Evolutionary conservation across 805 yeast species (phyloP).

Genomic region (Metschnikowia hibisci): DNA sequence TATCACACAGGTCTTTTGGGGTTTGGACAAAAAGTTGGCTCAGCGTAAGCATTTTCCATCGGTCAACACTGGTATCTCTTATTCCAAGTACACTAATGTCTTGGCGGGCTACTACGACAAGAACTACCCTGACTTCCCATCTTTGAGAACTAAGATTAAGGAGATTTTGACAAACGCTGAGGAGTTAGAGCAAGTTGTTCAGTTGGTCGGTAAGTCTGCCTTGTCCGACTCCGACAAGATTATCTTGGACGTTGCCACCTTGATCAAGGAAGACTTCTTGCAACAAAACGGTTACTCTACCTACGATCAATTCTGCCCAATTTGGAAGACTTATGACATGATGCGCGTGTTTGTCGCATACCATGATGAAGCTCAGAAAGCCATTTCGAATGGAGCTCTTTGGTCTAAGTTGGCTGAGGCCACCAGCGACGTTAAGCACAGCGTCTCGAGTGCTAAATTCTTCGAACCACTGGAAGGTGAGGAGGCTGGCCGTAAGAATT

Average conservation of each 20-base stretch:
- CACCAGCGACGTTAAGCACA: conserved; percentile 86
- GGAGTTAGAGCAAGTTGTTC: conserved; percentile 98
- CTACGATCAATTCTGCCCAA: conserved; percentile 98
- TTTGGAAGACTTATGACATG: conserved; percentile 98
- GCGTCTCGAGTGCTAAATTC: conserved; percentile 92
- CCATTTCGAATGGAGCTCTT: conserved; percentile 86
- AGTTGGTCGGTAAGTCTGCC: conserved; percentile 97
- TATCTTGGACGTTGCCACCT: conserved; percentile 84
- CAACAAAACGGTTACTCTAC: conserved; percentile 99
- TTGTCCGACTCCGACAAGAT: conserved; percentile 95
- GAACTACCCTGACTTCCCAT: conserved; percentile 87
- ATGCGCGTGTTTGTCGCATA: conserved; percentile 91
- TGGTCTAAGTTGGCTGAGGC: conserved; percentile 92
- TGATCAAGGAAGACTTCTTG: conserved; percentile 95
- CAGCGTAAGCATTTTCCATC: conserved; percentile 99
- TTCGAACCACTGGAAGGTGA: conserved; percentile 93
- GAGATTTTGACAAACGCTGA: conserved; percentile 96
- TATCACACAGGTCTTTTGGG: conserved; percentile 99
- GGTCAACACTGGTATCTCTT: conserved; percentile 91
- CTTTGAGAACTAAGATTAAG: conserved; percentile 83
- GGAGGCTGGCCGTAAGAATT: conserved; percentile 69
- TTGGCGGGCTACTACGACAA: conserved; percentile 80
- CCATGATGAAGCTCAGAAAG: conserved; percentile 96
- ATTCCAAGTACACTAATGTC: conserved; percentile 79
- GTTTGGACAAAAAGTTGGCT: conserved; percentile 96